phyloP scores from a whole-genome alignment of 2,329 filamentous ascomycete species.

The Fusarium cyanostomum region DNA sequence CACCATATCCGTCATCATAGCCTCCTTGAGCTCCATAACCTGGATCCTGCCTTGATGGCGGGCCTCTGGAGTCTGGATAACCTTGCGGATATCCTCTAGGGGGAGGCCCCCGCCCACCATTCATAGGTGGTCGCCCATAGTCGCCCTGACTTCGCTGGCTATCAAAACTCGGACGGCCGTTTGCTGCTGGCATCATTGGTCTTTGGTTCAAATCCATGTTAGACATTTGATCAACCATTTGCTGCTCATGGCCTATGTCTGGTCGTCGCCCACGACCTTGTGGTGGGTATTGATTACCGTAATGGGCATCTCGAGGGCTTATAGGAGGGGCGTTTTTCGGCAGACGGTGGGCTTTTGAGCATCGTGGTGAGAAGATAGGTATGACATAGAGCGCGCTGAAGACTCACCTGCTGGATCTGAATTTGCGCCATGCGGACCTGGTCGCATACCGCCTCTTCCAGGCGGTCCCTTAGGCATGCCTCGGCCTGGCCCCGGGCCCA shows the following conservation, averaged over 20 bases:
- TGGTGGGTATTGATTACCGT: constrained; percentile 37
- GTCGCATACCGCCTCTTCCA: constrained; percentile 53
- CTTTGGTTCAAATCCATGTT: constrained; percentile 49
- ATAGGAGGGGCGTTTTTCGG: constrained; percentile 46
- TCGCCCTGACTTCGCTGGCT: constrained; percentile 41
- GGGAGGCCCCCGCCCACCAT: constrained; percentile 40
- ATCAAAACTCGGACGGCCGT: constrained; percentile 41
- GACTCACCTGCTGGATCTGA: constrained; percentile 56
- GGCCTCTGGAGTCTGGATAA: constrained; percentile 42
- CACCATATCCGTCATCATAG: constrained; percentile 42
- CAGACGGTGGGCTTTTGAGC: constrained; percentile 43
- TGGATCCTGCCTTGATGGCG: constrained; percentile 42
- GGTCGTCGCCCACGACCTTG: constrained; percentile 34
- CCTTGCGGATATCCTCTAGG: constrained; percentile 49
- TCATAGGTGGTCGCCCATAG: constrained; percentile 41
- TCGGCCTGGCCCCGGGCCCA: constrained; percentile 43
- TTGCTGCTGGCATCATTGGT: constrained; percentile 31
- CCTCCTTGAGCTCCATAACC: constrained; percentile 34
- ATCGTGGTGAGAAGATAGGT: constrained; percentile 20
- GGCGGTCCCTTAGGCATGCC: constrained; percentile 42
- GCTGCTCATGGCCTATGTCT: constrained; percentile 43
- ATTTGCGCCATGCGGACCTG: constrained; percentile 52
- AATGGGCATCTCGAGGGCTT: constrained; percentile 43
- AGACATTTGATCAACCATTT: constrained; percentile 48
- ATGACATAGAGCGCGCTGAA: not conserved